phyloP scores from a whole-genome alignment of 1,139 yeast species.

The Blastobotrys persicus region DNA sequence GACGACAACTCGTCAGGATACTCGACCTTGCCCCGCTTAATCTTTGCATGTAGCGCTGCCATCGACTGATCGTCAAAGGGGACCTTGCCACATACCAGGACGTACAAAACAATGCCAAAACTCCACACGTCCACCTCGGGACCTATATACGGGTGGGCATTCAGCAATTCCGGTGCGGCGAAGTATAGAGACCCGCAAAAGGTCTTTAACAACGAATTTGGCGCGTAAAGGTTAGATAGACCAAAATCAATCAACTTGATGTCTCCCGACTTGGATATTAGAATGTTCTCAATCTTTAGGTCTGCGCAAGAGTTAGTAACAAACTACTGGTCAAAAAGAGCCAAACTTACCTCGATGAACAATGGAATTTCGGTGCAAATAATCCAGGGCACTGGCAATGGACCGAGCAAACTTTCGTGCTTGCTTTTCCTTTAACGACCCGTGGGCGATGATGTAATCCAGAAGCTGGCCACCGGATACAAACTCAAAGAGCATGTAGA shows the following conservation, averaged over 20 bases:
- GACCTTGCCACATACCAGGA: conserved; percentile 93
- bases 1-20: conserved; percentile 80
- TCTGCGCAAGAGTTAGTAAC: conserved; percentile 41
- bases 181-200: conserved; percentile 97
- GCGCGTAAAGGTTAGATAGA: conserved; percentile 79
- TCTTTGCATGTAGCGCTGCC: conserved; percentile 88
- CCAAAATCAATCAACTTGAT: conserved; percentile 97
- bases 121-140: conserved; percentile 99
- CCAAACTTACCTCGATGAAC: conserved; percentile 61
- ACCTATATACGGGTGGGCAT: conserved; percentile 89
- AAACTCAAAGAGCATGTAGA: conserved; percentile 94
- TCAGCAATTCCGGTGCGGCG: conserved; percentile 95
- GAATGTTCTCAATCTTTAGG: conserved; percentile 90
- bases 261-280: conserved; percentile 92
- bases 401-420: conserved; percentile 96
- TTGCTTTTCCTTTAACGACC: conserved; percentile 87
- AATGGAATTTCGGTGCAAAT: conserved; percentile 88
- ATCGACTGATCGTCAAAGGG: conserved; percentile 97
- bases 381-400: conserved; percentile 91
- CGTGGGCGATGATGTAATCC: conserved; percentile 96
- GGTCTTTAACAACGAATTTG: conserved; percentile 72
- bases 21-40: conserved; percentile 88
- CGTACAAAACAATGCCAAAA: conserved; percentile 93
- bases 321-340: not conserved
- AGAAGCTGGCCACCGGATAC: conserved; percentile 98